Percentiles rank a stretch among this genome's conserved stretches.
These are phyloP conservation scores for Persicaria tinctoria DNA, from an alignment of 148 eudicot genomes.

Conservation along the genomic window DNA sequence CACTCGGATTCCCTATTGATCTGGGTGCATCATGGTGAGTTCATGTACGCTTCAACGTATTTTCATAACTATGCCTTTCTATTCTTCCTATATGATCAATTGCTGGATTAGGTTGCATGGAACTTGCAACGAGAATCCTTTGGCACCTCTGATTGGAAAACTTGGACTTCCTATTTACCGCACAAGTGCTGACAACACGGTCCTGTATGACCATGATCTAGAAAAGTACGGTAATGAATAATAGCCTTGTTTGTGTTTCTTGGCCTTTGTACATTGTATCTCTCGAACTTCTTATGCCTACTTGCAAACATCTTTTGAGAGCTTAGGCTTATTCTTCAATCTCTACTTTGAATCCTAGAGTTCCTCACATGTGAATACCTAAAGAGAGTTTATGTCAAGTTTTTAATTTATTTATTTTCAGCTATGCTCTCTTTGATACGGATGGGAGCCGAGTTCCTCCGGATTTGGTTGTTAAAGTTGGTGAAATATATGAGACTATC, in stretches of 20 bases:
- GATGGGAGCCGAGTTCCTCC: constrained; percentile 90
- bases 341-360: background rate
- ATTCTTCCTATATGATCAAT: background rate
- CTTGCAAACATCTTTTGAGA: background rate
- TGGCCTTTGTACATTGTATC: background rate
- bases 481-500: constrained; percentile 66
- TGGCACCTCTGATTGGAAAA: constrained; percentile 91
- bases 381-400: background rate
- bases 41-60: background rate
- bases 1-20: constrained; percentile 95
- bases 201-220: constrained; percentile 93
- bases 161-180: constrained; percentile 95
- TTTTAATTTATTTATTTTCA: constrained; percentile 21
- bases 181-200: constrained; percentile 94
- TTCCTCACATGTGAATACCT: background rate
- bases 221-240: constrained; percentile 49
- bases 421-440: constrained; percentile 91
- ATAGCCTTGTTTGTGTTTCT: too few relatives aligned
- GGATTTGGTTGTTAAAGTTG: constrained; percentile 81
- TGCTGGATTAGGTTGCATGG: constrained; percentile 83
- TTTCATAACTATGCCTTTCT: background rate
- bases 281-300: background rate
- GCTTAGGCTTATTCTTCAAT: background rate
- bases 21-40: constrained; percentile 96
- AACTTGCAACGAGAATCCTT: constrained; percentile 88